phyloP scores from a whole-genome alignment of 768 basidiomycete genomes.

The Boletus rex-veris region DNA sequence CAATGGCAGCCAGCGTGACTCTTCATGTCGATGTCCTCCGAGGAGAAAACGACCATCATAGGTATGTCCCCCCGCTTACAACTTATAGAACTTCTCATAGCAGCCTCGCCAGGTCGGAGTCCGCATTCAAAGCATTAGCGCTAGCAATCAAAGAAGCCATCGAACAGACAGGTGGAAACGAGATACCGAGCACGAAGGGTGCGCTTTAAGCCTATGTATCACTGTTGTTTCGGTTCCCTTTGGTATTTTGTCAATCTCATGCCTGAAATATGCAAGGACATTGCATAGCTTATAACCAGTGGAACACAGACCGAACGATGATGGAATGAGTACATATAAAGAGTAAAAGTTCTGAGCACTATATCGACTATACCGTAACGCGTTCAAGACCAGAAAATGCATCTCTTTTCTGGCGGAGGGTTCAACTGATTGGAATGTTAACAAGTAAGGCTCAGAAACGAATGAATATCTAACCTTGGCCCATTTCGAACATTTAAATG shows the following conservation, averaged over 20 bases:
- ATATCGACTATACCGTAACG: conserved; percentile 2
- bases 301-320: not conserved
- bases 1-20: conserved; percentile 92
- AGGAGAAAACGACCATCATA: conserved; percentile 97
- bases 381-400: conserved; percentile 70
- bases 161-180: conserved; percentile 79
- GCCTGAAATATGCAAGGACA: not conserved
- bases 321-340: conserved; percentile 19
- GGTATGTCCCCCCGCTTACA: conserved; percentile 45
- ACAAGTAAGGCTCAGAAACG: not conserved
- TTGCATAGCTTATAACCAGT: not conserved
- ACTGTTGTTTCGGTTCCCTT: not conserved
- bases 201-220: conserved; percentile 53
- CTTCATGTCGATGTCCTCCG: conserved; percentile 92
- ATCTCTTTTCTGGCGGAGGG: conserved; percentile 74
- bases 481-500: conserved; percentile 75
- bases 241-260: not conserved
- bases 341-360: conserved; percentile 1
- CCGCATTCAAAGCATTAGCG: conserved; percentile 97
- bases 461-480: conserved; percentile 55
- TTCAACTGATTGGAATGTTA: conserved; percentile 53
- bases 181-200: conserved; percentile 96
- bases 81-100: not conserved
- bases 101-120: conserved; percentile 70
- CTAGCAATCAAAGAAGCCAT: conserved; percentile 96